Evolutionary conservation across 495 filamentous ascomycete species (phyloP), one percentile per base, ranked within the genome.

Genomic region (Aspergillus carlsbadensis): DNA sequence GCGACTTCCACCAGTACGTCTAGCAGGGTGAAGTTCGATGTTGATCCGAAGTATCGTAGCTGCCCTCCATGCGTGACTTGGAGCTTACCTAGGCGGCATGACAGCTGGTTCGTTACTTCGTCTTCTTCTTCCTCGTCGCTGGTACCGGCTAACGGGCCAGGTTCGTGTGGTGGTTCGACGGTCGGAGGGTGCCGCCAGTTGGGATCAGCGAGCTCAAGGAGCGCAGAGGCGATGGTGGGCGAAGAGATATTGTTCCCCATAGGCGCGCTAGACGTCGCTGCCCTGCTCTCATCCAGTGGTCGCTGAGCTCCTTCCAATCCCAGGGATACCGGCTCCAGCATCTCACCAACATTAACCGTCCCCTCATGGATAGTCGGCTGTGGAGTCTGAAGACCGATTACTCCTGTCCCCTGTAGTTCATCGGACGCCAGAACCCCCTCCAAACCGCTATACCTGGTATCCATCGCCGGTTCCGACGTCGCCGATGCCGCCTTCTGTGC

Each of bases 11-110:
- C 35, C 5, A 52, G 40, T 13, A 53, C 46, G 15, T 60, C 53
- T 10, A 59, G 42, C 35, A 62, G 53, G 2, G 51, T 50, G 1
- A 72, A 45, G 41, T 74, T 70, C 33, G 66, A 63, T 8, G 61
- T 66, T 3, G 64, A 47, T 1, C 66, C 66, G 42, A 53, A 69
- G 35, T 61, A 69, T 10, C 61, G 58, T 10, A 63, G 45, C 47
- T 66, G 59, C 6, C 66, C 66, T 24, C 65, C 66, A 22, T 62
- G 50, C 14, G 56, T 47, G 0, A 58, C 20, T 34, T 58, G 56
- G 1, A 58, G 48, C n/a, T 34, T 13, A 18, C 56, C 56, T 15
- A 58, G 13, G 14, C 56, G 40, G n/a, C 42, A 45, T 6, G 48
- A 52, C 5, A 58, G 31, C 11, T 52, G 56, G 20, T 58, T 36